Evolutionary conservation across 2,329 filamentous ascomycete genomes (phyloP).

Genomic region (Fusarium sulawesiense): DNA sequence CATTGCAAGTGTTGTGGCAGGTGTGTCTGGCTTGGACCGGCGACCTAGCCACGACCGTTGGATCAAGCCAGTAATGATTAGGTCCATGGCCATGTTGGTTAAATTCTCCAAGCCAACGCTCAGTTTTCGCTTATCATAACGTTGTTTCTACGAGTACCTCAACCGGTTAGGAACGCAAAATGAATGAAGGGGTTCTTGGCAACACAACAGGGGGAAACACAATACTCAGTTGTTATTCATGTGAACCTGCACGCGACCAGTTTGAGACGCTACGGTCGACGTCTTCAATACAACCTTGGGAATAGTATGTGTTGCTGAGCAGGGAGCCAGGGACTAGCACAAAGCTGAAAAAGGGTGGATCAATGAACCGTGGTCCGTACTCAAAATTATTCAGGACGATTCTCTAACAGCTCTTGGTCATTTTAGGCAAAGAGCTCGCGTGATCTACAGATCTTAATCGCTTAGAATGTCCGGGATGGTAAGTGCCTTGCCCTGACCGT

Average conservation of each 20-base stretch:
- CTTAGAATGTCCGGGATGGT: not conserved
- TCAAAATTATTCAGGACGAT: not conserved
- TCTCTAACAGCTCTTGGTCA: conserved; percentile 8
- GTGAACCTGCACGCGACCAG: conserved; percentile 12
- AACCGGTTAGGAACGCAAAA: not conserved
- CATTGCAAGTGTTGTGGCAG: conserved; percentile 7
- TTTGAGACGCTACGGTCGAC: conserved; percentile 6
- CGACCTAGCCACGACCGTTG: conserved; percentile 35
- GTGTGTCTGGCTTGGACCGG: conserved; percentile 22
- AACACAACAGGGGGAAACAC: conserved; percentile 4
- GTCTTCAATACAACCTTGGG: not conserved
- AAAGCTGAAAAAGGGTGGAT: conserved; percentile 1
- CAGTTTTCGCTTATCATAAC: not conserved
- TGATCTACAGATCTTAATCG: conserved; percentile 21
- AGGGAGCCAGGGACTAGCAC: not conserved
- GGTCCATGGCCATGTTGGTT: conserved; percentile 37
- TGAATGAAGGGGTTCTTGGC: conserved; percentile 16
- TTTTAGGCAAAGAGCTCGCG: conserved; percentile 12
- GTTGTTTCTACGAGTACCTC: not conserved
- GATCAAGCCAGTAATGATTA: conserved; percentile 9
- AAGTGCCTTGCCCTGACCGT: not conserved
- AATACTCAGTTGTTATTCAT: not conserved
- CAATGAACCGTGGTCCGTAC: not conserved
- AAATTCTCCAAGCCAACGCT: conserved; percentile 34
- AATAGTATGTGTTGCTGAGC: not conserved